Base-by-base conservation (phyloP, 768 basidiomycete genomes). In the Antrodiella citrinella region DNA sequence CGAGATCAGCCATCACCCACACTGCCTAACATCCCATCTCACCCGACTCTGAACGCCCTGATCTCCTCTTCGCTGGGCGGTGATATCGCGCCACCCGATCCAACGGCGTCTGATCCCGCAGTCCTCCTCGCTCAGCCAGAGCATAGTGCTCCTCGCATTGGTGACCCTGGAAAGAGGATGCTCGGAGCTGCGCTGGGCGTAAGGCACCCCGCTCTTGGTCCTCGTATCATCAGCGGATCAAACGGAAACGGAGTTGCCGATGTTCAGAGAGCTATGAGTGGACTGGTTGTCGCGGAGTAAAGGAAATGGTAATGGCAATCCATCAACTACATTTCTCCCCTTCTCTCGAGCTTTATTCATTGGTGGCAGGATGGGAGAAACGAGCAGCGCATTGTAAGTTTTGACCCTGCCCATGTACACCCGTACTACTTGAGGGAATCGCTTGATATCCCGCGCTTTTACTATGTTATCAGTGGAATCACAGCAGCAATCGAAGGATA, bases 111-210 rank as follows among this genome's bases (percentile, higher is more conserved):
- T 15, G 85, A 89, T 64, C 84, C 86, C 18, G 84, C 86, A 1
- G 84, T 87, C 52, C 62, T 87, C 46, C 72, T 77, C 11, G 74
- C 77, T 20, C 78, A 78, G 59, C 62, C 65, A 4, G 62, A 78
- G 56, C 75, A 76, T 43, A 65, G 73, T 26, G 82, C 81, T n/a
- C 88, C 88, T 19, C 78, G 84, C 60, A 90, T 92, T 58, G 90
- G 90, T 26, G 87, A 92, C 65, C 86, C 90, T 25, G 90, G 86
- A 38, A 89, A 88, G 70, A 75, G 90, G 60, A 92, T 92, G 89
- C 74, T 92, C 20, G 91, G 88, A 39, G 84, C 84, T 48, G 89
- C 89, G 25, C 71, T 92, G 50, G 91, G 90, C 42, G 76, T 91
- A 53, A 77, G 89, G 67, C 88, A 90, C 67, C 90, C 90, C 24